Conservation (phyloP, 129 eudicot genomes). For the Deinandra increscens region DNA sequence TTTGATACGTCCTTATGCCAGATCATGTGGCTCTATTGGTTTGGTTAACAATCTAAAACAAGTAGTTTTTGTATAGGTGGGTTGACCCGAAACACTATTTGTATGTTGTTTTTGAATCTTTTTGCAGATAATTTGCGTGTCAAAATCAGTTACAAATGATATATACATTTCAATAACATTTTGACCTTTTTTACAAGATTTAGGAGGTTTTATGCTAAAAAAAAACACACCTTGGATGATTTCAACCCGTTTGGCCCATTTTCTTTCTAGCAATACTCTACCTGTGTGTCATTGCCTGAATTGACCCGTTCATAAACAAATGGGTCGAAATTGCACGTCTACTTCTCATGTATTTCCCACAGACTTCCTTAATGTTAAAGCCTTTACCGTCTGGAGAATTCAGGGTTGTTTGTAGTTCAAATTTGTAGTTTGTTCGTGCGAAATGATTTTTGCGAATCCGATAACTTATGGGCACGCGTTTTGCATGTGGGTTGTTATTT, state of each 20-base stretch:
- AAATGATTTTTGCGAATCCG: not conserved
- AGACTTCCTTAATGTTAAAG: too few species aligned
- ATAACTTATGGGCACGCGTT: slow-evolving; percentile 6
- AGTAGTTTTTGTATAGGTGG: not conserved
- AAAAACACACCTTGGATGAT: not conserved
- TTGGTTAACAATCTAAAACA: not conserved
- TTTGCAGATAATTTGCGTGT: not conserved
- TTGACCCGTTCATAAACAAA: not conserved
- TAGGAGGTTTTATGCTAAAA: not conserved
- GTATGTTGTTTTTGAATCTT: too few species aligned
- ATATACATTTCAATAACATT: not conserved
- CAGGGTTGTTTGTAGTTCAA: too few species aligned
- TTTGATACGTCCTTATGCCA: not conserved
- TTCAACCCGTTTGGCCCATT: not conserved
- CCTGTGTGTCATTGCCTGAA: not conserved
- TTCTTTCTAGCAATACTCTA: not conserved
- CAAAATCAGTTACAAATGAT: not conserved
- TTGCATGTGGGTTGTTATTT: slow-evolving; percentile 2
- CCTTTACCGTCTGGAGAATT: too few species aligned
- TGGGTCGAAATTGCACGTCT: not conserved
- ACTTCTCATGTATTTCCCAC: slow-evolving; percentile 3
- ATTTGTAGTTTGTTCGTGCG: too few species aligned
- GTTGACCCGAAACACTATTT: too few species aligned
- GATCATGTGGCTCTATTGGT: not conserved
- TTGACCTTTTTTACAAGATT: not conserved